A percentile compares a stretch with the other conserved stretches of the same genome.
phyloP scores from a whole-genome alignment of 2,329 filamentous ascomycete species.

The Microdochium nivale region DNA sequence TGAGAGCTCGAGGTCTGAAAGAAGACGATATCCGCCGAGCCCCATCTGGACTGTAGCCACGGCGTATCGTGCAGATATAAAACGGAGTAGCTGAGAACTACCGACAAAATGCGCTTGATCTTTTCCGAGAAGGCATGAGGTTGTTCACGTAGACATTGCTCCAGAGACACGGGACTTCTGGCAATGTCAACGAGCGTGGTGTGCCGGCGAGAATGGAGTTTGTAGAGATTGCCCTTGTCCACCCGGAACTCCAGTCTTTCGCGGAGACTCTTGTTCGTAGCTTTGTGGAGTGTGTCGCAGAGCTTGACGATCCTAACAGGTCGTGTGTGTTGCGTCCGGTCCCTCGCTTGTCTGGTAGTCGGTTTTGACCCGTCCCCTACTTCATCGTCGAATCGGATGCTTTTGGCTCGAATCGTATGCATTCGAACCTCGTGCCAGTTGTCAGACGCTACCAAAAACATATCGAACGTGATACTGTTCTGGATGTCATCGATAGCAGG shows the following conservation, averaged over 20 bases:
- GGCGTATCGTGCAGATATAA: neutral
- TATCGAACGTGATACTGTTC: neutral
- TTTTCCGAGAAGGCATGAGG: neutral
- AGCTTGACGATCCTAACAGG: neutral
- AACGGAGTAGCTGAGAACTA: neutral
- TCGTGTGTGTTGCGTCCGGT: neutral
- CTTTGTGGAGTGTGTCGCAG: neutral
- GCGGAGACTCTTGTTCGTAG: neutral
- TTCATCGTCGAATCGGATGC: neutral
- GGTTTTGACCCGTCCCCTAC: neutral
- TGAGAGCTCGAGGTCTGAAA: neutral
- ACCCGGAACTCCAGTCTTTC: neutral
- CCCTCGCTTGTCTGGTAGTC: neutral
- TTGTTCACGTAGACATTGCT: neutral
- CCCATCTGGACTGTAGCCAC: neutral
- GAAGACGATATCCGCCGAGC: neutral
- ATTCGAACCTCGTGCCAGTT: neutral
- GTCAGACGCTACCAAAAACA: neutral
- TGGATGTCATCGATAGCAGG: neutral
- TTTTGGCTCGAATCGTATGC: neutral
- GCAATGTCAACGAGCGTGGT: neutral
- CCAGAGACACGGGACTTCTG: neutral
- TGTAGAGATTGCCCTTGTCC: neutral
- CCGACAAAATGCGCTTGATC: neutral
- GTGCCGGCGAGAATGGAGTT: neutral